These are phyloP conservation scores for Daphne laureola DNA, from an alignment of 441 rosid species.

Conservation along the genomic window DNA sequence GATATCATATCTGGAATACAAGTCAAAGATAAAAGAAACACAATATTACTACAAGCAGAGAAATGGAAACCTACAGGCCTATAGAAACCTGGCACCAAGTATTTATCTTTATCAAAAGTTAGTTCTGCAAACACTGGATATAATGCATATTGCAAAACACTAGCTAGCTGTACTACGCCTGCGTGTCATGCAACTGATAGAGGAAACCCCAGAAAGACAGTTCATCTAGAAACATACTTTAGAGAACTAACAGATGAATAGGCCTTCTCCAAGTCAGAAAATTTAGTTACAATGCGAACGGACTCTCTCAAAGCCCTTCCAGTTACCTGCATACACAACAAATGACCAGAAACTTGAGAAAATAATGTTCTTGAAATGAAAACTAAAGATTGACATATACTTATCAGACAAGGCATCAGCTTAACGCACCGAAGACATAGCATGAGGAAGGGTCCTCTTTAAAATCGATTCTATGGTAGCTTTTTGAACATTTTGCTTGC, in stretches of 20 bases:
- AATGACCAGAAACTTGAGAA: slow-evolving; percentile 4
- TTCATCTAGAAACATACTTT: slow-evolving; percentile 27
- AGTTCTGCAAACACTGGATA: slow-evolving; percentile 1
- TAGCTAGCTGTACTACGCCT: too few species aligned
- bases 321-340: slow-evolving; percentile 50
- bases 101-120: slow-evolving; percentile 7
- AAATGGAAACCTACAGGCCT: not conserved
- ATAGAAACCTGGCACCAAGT: not conserved
- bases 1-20: slow-evolving; percentile 63
- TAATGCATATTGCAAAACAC: not conserved
- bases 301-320: slow-evolving; percentile 86
- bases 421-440: slow-evolving; percentile 62
- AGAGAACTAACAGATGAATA: slow-evolving; percentile 53
- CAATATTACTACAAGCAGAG: slow-evolving; percentile 1
- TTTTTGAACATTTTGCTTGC: slow-evolving; percentile 55
- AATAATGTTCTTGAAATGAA: not conserved
- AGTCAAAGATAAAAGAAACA: slow-evolving; percentile 14
- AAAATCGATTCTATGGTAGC: slow-evolving; percentile 85
- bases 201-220: too few species aligned
- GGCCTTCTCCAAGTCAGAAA: slow-evolving; percentile 70
- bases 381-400: not conserved
- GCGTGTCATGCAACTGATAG: too few species aligned
- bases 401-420: not conserved
- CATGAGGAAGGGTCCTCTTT: slow-evolving; percentile 93
- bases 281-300: slow-evolving; percentile 61